Base-by-base conservation (phyloP, 2,329 filamentous ascomycete genomes). In the Pseudogymnoascus sp. region DNA sequence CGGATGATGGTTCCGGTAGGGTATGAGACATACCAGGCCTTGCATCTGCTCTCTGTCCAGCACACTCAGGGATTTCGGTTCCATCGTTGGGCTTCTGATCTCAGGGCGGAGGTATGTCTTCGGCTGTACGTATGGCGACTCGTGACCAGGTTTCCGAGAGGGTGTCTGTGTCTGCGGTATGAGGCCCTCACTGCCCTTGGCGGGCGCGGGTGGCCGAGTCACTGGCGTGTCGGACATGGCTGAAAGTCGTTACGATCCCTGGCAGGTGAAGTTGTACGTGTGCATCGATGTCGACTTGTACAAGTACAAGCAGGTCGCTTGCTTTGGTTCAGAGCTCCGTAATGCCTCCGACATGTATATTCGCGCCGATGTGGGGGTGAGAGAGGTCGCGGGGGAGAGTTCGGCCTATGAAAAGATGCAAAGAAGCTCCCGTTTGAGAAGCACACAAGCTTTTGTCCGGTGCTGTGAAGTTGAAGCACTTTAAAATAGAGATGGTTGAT, bases 41-140 rank as follows among this genome's bases (percentile, higher is more conserved):
- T 90, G 87, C 72, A 88, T 82, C 78, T 93, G 89, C 73, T 93
- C 89, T 77, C 82, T 85, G 75, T 93, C 89, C 64, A 90, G 79
- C 65, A 84, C 81, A 70, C 81, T 87, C 75, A 83, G 76, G 66
- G 80, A 78, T 65, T 70, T 69, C 61, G 72, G 69, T 63, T 69
- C 66, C 68, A 72, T 72, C 53, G 69, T 14, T 67, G 67, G 67
- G 68, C 65, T 70, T 72, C 60, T 68, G 68, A 61, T 68, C 69
- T 69, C 67, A 69, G 63, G 72, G 63, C 72, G 70, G 62, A 72
- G 72, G 63, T 74, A 74, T 25, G 73, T 74, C 43, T 71, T 73
- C 67, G 73, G 73, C 70, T 73, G 72, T 67, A 73, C 70, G 64
- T 66, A 63, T 40, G 67, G 64, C 40, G 68, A 65, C 68, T 72